Evolutionary conservation across 2,329 filamentous ascomycete genomes (phyloP).

Genomic region (Calonectria montana): DNA sequence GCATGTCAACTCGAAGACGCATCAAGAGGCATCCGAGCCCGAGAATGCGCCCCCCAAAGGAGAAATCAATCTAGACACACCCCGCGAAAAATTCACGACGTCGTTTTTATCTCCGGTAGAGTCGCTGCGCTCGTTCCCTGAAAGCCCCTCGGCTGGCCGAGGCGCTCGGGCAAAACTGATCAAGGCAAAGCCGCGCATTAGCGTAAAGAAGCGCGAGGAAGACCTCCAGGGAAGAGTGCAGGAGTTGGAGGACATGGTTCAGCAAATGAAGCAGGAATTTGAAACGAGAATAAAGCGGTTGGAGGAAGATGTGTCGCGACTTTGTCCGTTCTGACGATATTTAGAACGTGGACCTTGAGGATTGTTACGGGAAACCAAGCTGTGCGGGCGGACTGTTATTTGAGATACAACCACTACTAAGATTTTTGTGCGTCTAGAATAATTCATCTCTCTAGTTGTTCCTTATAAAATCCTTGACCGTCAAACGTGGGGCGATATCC

Average conservation of each 20-base stretch:
- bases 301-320: background rate
- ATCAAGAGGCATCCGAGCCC: background rate
- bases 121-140: background rate
- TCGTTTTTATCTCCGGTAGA: constrained; percentile 22
- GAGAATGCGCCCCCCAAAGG: background rate
- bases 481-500: too few relatives aligned
- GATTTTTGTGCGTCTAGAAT: background rate
- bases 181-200: background rate
- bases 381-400: background rate
- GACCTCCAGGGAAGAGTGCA: constrained; percentile 22
- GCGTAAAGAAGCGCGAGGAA: background rate
- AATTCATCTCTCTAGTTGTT: background rate
- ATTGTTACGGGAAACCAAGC: background rate
- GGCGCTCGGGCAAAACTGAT: background rate
- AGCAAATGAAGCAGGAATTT: background rate
- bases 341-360: background rate
- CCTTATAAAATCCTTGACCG: background rate
- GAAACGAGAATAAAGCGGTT: background rate
- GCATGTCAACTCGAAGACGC: background rate
- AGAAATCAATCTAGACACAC: background rate
- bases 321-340: background rate
- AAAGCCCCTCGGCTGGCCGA: constrained; percentile 34
- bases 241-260: constrained; percentile 28
- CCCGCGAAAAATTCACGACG: background rate
- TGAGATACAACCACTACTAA: background rate